These are phyloP conservation scores for Thymus quinquecostatus DNA, from an alignment of 257 asterid genomes.

Conservation along the genomic window DNA sequence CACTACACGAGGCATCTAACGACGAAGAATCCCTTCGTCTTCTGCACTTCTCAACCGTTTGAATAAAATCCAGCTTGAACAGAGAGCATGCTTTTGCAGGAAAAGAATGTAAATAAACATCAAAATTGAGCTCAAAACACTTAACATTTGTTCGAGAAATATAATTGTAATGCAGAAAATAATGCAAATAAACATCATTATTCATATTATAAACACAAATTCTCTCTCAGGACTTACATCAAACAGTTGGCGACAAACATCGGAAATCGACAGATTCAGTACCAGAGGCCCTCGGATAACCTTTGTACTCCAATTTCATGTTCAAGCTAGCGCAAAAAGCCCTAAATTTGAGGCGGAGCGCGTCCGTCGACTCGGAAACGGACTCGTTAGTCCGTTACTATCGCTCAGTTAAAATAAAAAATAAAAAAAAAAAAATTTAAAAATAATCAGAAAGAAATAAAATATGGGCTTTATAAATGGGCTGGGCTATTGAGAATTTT, in stretches of 20 bases:
- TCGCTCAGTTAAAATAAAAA: too few species aligned
- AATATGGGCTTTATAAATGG: too few species aligned
- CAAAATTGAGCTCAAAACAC: not conserved
- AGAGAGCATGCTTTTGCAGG: too few species aligned
- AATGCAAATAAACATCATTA: not conserved
- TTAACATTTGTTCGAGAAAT: not conserved
- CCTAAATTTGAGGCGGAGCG: slow-evolving; percentile 60
- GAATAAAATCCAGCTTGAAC: not conserved
- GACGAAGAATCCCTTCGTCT: too few species aligned
- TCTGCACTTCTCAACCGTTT: too few species aligned
- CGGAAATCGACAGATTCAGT: slow-evolving; percentile 46
- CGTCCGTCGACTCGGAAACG: slow-evolving; percentile 48
- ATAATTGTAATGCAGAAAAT: not conserved
- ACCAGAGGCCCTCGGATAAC: slow-evolving; percentile 41
- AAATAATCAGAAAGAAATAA: too few species aligned
- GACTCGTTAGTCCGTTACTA: slow-evolving; percentile 40
- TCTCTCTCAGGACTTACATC: slow-evolving; percentile 32
- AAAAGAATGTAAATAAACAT: not conserved
- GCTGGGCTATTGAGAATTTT: too few species aligned
- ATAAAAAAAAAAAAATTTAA: too few species aligned
- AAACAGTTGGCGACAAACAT: slow-evolving; percentile 32
- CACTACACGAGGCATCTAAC: too few species aligned
- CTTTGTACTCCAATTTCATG: slow-evolving; percentile 54
- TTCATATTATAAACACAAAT: not conserved
- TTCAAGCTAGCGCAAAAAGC: slow-evolving; percentile 58